phyloP scores from a whole-genome alignment of 495 filamentous ascomycete species.

The Tuber brumale region DNA sequence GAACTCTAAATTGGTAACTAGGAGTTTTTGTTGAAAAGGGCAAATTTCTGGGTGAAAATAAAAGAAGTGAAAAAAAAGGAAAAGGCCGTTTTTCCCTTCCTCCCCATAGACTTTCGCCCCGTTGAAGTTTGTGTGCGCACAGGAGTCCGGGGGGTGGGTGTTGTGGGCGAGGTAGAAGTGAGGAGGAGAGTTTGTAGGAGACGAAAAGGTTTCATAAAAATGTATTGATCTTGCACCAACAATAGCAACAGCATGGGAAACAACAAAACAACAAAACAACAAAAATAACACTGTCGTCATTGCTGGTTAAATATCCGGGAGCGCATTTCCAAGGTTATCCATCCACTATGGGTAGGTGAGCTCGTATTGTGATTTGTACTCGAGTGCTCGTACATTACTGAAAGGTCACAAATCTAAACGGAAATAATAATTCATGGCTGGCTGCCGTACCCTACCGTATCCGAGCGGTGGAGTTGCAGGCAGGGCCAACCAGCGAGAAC shows the following conservation, averaged over 20 bases:
- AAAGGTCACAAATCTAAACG: neutral
- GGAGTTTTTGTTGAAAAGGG: neutral
- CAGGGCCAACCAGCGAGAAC: neutral
- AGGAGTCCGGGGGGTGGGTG: slow-evolving; percentile 1
- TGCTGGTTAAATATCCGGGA: neutral
- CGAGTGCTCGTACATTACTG: neutral
- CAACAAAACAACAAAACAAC: neutral
- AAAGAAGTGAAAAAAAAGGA: slow-evolving; percentile 4
- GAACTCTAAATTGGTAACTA: neutral
- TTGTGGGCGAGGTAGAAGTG: neutral
- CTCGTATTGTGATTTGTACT: neutral
- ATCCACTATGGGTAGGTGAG: neutral
- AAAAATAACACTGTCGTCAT: neutral
- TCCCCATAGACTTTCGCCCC: neutral
- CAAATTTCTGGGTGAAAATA: slow-evolving; percentile 5
- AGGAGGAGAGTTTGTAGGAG: neutral
- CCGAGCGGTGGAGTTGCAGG: neutral
- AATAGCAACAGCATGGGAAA: neutral
- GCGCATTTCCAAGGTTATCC: neutral
- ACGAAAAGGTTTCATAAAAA: neutral
- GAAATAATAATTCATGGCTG: neutral
- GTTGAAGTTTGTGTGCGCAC: neutral
- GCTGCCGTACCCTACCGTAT: neutral
- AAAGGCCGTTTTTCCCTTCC: neutral
- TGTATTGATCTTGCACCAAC: neutral